These are phyloP conservation scores for Leucocoprinus birnbaumii DNA, from an alignment of 768 basidiomycete species.

Conservation along the genomic window DNA sequence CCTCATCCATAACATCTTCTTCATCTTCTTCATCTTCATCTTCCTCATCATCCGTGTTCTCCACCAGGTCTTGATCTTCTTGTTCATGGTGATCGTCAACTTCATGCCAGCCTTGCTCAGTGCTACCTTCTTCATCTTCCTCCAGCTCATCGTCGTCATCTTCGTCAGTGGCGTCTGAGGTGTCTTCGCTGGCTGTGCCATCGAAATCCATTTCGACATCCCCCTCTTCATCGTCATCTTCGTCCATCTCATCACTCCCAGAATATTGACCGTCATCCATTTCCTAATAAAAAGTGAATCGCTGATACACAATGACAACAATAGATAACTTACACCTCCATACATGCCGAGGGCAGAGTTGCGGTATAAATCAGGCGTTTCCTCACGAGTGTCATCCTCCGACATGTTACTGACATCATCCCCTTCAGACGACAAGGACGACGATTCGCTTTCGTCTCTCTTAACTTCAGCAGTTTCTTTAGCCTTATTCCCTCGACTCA, in stretches of 20 bases:
- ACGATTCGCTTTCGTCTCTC: conserved; percentile 45
- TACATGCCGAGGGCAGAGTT: conserved; percentile 97
- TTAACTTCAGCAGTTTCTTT: conserved; percentile 54
- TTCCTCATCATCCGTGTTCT: conserved; percentile 47
- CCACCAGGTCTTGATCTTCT: conserved; percentile 62
- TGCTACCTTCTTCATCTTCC: conserved; percentile 34
- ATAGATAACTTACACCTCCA: conserved; percentile 63
- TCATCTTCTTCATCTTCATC: conserved; percentile 50
- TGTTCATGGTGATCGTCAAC: conserved; percentile 65
- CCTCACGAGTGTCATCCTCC: conserved; percentile 59
- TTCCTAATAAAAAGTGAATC: conserved; percentile 45
- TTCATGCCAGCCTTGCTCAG: conserved; percentile 49
- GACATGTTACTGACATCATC: conserved; percentile 58
- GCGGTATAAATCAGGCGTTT: conserved; percentile 91
- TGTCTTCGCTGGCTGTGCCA: conserved; percentile 79
- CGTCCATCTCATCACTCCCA: conserved; percentile 76
- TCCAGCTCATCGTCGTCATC: conserved; percentile 63
- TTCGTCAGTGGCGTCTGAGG: conserved; percentile 72
- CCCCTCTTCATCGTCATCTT: conserved; percentile 76
- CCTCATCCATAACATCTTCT: conserved; percentile 49
- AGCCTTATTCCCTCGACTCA: conserved; percentile 76
- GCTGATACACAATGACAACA: not conserved
- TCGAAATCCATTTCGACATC: conserved; percentile 90
- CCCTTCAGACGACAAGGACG: conserved; percentile 38
- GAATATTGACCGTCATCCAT: conserved; percentile 79